Evolutionary conservation across 371 early-diverging fungal species (phyloP), one percentile per base, ranked within the genome.

Genomic region (Syncephalastrum monosporum): DNA sequence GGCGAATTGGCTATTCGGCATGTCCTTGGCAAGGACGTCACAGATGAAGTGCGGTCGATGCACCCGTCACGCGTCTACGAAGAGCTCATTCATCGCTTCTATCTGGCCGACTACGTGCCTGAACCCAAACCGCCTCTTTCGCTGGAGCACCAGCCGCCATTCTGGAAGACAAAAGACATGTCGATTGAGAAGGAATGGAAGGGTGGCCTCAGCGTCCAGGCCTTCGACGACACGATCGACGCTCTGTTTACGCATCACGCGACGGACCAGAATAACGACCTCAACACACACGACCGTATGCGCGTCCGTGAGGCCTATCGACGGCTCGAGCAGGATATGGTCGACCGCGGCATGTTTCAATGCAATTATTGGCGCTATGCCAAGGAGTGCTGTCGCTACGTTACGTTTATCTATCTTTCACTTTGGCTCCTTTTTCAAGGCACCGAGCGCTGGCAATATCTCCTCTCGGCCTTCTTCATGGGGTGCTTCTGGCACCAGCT

Each of bases 401-500:
- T 81, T 29, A 57, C 70, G 1, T 64, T 92, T 19, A 75, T 88
- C 60, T 82, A 69, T 23, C 64, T 75, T 25, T 77, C 86, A 0
- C 61, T 91, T 23, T 83, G 75, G 59, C 68, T 94, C n/a, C 80
- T 83, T n/a, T 56, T 91, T 15, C 72, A 63, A 16, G 90, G 91
- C 27, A 79, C 83, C 16, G 67, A 70, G 54, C 79, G 75, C 16
- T 79, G 74, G 82, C 86, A 81, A 61, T 86, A 82, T 60, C 63
- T 87, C 42, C 47, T 72, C 12, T 83, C 84, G 29, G 90, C 87
- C 6, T 55, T 84, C 16, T 81, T 78, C 42, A 71, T 87, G 51
- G 92, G 86, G 13, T 60, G 79, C 43, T 85, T 95, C 63, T 97
- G 98, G 97, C 96, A 96, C 60, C 95, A 95, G 70, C 72, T 89